Evolutionary conservation across 169 alveolate species (phyloP), one percentile per base, ranked within the genome.

Genomic region (Babesia bigemina): DNA sequence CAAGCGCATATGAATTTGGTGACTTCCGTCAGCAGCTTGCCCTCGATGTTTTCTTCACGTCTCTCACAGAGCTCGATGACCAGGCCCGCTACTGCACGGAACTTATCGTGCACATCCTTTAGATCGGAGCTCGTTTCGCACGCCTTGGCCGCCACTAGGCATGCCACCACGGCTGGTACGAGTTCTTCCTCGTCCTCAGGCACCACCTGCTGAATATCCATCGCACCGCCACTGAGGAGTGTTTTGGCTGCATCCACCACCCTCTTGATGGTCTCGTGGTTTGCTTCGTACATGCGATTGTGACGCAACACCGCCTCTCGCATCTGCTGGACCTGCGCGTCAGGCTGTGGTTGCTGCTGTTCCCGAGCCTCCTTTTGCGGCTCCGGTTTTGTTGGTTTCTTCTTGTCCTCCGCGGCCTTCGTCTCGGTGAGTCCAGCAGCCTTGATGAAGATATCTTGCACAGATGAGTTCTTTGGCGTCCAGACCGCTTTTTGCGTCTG

Each of bases 111-210:
- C 11, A 75, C 85, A 0, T 75, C 74, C 44, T 73, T 48, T 70
- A 83, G 19, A 0, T 67, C 52, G n/a, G 36, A 36, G 63, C 75
- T 55, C 39, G 24, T 44, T 56, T 83, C 90, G 50, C 86, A 83
- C 11, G 49, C 57, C 53, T 83, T 83, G 33, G 71, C 29, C 12
- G 67, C 86, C 16, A 83, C 42, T 3, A 74, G 61, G 62, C 90
- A 83, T 33, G 90, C 62, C 56, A 83, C 74, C 10, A 83, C 73
- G 16, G 83, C 60, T 3, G 90, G 90, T 11, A 83, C 90, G 8
- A 83, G 55, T 29, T 81, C 88, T 11, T 62, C 79, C 29, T 50
- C 56, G 26, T 81, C 85, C 42, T 67, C 79, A 2, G 76, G 65
- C 3, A 61, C 72, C n/a, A 48, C 17, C 19, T 14, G 39, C 11